These are phyloP conservation scores for Cercospora sp. DNA, from an alignment of 2,329 filamentous ascomycete species.

Conservation along the genomic window DNA sequence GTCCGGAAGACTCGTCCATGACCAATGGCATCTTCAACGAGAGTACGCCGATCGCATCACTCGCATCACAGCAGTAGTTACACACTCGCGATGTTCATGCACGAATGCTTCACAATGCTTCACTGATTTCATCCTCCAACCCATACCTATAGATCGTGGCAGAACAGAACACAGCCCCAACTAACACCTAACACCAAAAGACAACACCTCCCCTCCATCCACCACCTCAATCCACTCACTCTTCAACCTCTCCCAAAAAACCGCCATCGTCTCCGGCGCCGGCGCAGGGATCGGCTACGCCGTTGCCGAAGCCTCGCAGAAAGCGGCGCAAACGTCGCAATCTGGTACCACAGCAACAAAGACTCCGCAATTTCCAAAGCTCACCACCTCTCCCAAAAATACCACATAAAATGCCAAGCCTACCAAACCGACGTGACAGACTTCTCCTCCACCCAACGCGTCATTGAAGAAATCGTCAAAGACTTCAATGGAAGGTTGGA, in stretches of 20 bases:
- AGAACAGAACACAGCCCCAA: not conserved
- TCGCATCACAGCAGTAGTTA: not conserved
- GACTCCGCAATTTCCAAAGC: slow-evolving; percentile 36
- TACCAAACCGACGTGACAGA: slow-evolving; percentile 64
- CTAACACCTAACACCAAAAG: slow-evolving; percentile 4
- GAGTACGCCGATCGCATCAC: slow-evolving; percentile 9
- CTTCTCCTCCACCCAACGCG: slow-evolving; percentile 57
- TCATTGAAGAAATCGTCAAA: slow-evolving; percentile 60
- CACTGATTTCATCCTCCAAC: not conserved
- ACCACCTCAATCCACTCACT: slow-evolving; percentile 32
- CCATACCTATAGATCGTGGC: not conserved
- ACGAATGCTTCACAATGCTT: not conserved
- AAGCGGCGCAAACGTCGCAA: slow-evolving; percentile 48
- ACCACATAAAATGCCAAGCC: slow-evolving; percentile 53
- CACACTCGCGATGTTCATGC: not conserved
- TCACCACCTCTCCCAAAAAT: slow-evolving; percentile 37
- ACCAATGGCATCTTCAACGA: slow-evolving; percentile 40
- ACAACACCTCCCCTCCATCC: slow-evolving; percentile 40
- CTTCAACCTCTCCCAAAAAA: slow-evolving; percentile 41
- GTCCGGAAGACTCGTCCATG: slow-evolving; percentile 40
- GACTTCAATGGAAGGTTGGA: slow-evolving; percentile 71
- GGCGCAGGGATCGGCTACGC: slow-evolving; percentile 40
- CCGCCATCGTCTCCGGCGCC: slow-evolving; percentile 41
- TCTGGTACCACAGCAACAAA: slow-evolving; percentile 47
- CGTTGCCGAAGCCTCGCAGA: slow-evolving; percentile 41